These are phyloP conservation scores for Barnettozyma wickerhamii DNA, from an alignment of 805 yeast species.

Conservation along the genomic window DNA sequence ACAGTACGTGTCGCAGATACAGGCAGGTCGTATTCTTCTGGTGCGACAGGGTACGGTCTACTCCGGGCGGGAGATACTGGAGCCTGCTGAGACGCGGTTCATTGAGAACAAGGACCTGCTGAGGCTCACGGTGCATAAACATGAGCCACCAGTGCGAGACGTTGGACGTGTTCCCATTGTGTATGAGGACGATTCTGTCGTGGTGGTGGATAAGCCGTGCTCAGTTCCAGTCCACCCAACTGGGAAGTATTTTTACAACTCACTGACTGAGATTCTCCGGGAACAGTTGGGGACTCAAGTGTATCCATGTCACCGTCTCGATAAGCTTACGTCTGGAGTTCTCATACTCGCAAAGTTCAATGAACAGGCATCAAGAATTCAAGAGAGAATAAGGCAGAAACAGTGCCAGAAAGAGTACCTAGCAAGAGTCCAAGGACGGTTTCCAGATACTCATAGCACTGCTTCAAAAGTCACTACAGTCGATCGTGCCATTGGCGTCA, in stretches of 20 bases:
- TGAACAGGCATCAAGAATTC: constrained; percentile 35
- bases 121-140: constrained; percentile 52
- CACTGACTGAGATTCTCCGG: constrained; percentile 75
- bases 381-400: constrained; percentile 57
- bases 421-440: constrained; percentile 84
- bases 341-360: constrained; percentile 40
- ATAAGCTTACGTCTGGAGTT: constrained; percentile 92
- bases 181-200: constrained; percentile 57
- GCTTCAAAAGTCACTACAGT: constrained; percentile 42
- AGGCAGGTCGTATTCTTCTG: constrained; percentile 9
- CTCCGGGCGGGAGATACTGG: constrained; percentile 6
- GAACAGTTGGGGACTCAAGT: constrained; percentile 45
- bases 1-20: constrained; percentile 14
- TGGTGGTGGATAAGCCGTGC: constrained; percentile 89
- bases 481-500: constrained; percentile 62
- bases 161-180: constrained; percentile 26
- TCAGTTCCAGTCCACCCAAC: constrained; percentile 97
- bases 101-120: constrained; percentile 25
- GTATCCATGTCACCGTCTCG: constrained; percentile 76
- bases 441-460: constrained; percentile 43
- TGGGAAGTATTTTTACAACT: constrained; percentile 72
- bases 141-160: constrained; percentile 54
- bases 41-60: constrained; percentile 3
- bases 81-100: constrained; percentile 1
- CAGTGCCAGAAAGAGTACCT: constrained; percentile 76